A percentile compares a stretch with the other conserved stretches of the same genome.
Evolutionary conservation across 768 basidiomycete species (phyloP).

Genomic region (Suillus placidus): DNA sequence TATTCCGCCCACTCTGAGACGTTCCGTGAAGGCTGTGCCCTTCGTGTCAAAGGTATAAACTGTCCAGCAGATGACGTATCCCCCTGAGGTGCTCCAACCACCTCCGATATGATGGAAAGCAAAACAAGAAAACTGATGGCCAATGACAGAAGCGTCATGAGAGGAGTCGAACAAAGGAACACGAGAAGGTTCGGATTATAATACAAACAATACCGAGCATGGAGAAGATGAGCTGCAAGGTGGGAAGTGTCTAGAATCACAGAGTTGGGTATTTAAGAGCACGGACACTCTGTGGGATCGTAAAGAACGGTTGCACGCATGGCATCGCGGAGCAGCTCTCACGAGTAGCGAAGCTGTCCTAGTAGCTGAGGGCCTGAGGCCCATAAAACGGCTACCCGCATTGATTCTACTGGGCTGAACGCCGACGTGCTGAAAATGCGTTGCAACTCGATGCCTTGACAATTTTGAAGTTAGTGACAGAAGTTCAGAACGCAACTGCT

Average conservation of each 20-base stretch:
- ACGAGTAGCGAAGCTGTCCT: not conserved
- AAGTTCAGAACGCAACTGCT: not conserved
- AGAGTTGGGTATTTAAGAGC: conserved; percentile 11
- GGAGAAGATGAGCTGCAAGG: conserved; percentile 5
- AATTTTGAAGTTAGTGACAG: not conserved
- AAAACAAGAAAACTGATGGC: conserved; percentile 19
- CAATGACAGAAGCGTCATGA: conserved; percentile 14
- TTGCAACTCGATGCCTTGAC: not conserved
- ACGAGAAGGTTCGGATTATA: conserved; percentile 14
- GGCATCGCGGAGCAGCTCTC: not conserved
- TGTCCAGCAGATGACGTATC: conserved; percentile 19
- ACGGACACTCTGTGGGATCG: conserved; percentile 10
- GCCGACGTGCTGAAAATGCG: not conserved
- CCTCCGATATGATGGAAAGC: conserved; percentile 15
- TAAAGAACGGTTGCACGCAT: not conserved
- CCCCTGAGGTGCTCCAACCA: conserved; percentile 17
- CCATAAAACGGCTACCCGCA: too few species aligned
- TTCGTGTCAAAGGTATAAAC: conserved; percentile 24
- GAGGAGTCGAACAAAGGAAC: conserved; percentile 12
- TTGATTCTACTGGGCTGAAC: too few species aligned
- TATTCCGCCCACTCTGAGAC: conserved; percentile 26
- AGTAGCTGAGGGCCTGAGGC: not conserved
- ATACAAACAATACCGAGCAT: conserved; percentile 11
- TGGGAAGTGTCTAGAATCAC: conserved; percentile 16
- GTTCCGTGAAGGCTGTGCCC: conserved; percentile 17